Evolutionary conservation across 257 asterid genomes (phyloP), one percentile per base, ranked within the genome.

Genomic region (Jacaranda mimosifolia): DNA sequence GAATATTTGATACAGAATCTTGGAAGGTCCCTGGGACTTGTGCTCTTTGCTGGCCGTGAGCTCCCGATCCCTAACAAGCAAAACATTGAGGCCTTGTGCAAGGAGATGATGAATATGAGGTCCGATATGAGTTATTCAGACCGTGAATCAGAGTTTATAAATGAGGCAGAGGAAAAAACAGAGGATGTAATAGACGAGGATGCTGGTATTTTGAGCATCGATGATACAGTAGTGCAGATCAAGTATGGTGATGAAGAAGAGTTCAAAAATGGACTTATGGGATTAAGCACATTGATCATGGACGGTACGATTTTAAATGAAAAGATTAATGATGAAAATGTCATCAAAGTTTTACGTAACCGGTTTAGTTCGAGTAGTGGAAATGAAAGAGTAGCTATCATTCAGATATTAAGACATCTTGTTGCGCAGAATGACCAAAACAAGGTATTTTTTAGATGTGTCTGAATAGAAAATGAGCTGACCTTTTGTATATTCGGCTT

Each of bases 11-110:
- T 83, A 0, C 87, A 89, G 64, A 89, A 82, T 79, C 87, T 87
- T 14, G 92, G 86, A 9, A 84, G 92, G 80, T 86, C 88, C 7
- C 76, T 89, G 68, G 94, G 91, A 52, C 89, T 89, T 32, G 89
- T 89, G 72, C 87, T 87, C 10, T 87, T 90, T 73, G 88, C 92
- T 14, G 74, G 92, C 52, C 86, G 81, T 75, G 90, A 87, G 11
- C 78, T 83, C 1, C 78, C 81, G 4, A 56, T 85, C 65, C 42
- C 68, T 36, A 82, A 79, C n/a, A 90, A 80, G 80, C 87, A 76
- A 59, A 83, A 67, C 63, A 80, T 87, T 73, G 89, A 86, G 72
- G 79, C 82, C 7, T 62, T 90, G 82, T 72, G 87, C 19, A 81
- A 64, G 71, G 86, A 81, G 3, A 78, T 87, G 84, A 83, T 87